Evolutionary conservation across 495 filamentous ascomycete species (phyloP).

Genomic region (Daldinia loculata): DNA sequence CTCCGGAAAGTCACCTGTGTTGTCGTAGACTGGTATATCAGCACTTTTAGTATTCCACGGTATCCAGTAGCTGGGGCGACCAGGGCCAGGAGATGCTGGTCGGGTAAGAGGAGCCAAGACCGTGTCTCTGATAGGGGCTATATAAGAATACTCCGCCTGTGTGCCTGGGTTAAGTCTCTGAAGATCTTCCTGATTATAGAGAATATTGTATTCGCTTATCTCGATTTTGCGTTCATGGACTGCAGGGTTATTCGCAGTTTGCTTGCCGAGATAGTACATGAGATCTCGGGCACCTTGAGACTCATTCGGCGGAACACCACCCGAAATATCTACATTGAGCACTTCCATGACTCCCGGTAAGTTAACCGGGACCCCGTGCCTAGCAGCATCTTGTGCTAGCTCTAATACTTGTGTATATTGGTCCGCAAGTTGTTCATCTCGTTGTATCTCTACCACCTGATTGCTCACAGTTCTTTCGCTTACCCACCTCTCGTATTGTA

Average conservation of each 20-base stretch:
- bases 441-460: background rate
- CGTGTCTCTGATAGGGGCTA: constrained; percentile 3
- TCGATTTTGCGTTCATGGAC: background rate
- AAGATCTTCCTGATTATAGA: background rate
- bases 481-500: background rate
- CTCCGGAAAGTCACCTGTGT: background rate
- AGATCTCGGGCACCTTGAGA: constrained; percentile 6
- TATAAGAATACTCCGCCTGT: background rate
- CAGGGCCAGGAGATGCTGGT: constrained; percentile 14
- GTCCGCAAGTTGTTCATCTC: no score
- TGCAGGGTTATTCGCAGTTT: background rate
- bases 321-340: background rate
- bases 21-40: background rate
- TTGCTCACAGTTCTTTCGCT: background rate
- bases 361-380: background rate
- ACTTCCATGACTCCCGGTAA: background rate
- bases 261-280: background rate
- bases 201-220: background rate
- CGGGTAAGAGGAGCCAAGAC: background rate
- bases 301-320: background rate
- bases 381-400: background rate
- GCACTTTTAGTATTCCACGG: background rate
- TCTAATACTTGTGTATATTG: background rate
- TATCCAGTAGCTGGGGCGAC: constrained; percentile 5
- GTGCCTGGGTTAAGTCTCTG: background rate